Evolutionary conservation across 2,329 filamentous ascomycete genomes (phyloP), one percentile per base, ranked within the genome.

Genomic region (Penicillium sclerotigenum): DNA sequence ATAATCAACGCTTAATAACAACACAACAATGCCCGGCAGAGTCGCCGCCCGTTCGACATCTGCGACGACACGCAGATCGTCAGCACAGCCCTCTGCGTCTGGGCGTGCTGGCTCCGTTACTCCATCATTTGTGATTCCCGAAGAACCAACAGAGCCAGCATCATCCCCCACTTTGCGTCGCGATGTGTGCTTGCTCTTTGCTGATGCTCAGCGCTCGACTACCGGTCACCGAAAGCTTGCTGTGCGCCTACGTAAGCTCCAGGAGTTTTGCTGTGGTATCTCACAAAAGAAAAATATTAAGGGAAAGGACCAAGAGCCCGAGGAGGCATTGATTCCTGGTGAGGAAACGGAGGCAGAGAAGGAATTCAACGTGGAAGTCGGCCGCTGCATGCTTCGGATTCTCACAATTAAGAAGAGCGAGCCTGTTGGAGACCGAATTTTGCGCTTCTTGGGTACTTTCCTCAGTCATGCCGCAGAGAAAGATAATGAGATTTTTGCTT

Each of bases 371-470:
- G 78, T 81, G 28, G 93, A 99, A 72, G 86, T 97, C 55, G 83
- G 87, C 54, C 83, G 94, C 69, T 97, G 91, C 69, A 82, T 96
- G 24, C 74, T 95, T 64, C 83, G 91, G 53, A 83, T 93, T 48
- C 84, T 99, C 79, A 84, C 88, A 1, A 87, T 97, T 56, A 96
- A 93, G 80, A 97, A 97, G 80, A 88, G 89, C 36, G 94, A 99
- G 76, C 81, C 84, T 14, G 92, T 90, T 2, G 94, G 91, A 24
- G 93, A 97, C 72, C 87, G 90, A 66, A 83, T 89, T 16, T 84
- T 97, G 56, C 85, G 89, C 43, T 99, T 99, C 71, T 77, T 95
- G 59, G 91, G 90, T n/a, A 79, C 91, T 38, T 99, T 96, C 73
- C 76, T 99, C 65, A 86, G 86, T 61, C 84, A 91, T 68, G 80